Base-by-base conservation (phyloP, 352 stramenopile species). In the Phytophthora macrochlamydospora region DNA sequence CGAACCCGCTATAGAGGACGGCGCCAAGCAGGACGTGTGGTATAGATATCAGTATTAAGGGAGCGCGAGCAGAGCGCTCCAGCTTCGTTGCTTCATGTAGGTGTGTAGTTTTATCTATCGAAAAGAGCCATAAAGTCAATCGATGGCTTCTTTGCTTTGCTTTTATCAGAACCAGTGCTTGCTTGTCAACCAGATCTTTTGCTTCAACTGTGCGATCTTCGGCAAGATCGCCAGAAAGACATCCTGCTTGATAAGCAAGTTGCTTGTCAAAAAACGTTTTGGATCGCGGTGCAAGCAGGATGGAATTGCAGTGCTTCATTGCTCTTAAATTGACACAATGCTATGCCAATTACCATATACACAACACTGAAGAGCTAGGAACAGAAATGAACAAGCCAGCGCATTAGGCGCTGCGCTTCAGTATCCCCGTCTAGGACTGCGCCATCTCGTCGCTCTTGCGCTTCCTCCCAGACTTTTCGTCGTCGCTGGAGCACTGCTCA, bases 41-140 rank as follows among this genome's bases (percentile, higher is more conserved):
- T 70, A 67, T 73, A 71, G 69, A 76, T 35, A 61, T 67, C 62
- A 77, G 56, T 78, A 71, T 74, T 78, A 71, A 6, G 60, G 50
- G 56, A 76, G 68, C 56, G 63, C 59, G 55, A 70, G 59, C 69
- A 75, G 63, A 73, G 59, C 51, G 56, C 59, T 73, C 44, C 63
- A 59, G 59, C 65, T 69, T 72, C 59, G 54, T 67, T 61, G 67
- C 35, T 71, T 59, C 53, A 72, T 68, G 68, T 67, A 65, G 37
- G 13, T 49, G 51, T 71, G 59, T 62, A 68, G 63, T 67, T 63
- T 66, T 76, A 75, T 73, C 66, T 73, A 73, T 73, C 64, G 43
- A 68, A 33, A 37, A 62, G 60, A 65, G 51, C 65, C 65, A 72
- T 55, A 65, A 32, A 68, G 46, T 49, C 48, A 71, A 71, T 67